Conservation (phyloP, 306 rosid genomes). For the Quercus mongolica region DNA sequence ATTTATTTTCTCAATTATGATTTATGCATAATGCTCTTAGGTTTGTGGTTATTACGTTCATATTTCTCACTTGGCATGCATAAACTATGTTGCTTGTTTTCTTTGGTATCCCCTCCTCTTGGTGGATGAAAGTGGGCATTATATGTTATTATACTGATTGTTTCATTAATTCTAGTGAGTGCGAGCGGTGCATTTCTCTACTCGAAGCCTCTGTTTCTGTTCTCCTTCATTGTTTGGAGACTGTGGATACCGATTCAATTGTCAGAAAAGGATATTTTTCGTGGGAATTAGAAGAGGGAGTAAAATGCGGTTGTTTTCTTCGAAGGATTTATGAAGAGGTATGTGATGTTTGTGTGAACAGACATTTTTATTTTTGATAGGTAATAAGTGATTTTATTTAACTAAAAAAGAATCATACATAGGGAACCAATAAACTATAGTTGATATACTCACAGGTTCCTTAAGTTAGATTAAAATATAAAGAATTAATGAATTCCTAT, state of each 20-base stretch:
- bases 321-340: conserved; percentile 90
- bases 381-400: neutral
- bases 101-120: neutral
- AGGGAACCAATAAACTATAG: too few species aligned
- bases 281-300: conserved; percentile 77
- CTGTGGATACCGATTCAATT: conserved; percentile 35
- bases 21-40: neutral
- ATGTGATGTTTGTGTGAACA: conserved; percentile 18
- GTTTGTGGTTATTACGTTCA: neutral
- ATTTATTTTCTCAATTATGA: neutral
- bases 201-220: conserved; percentile 72
- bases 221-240: conserved; percentile 84
- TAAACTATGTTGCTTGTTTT: neutral
- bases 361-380: conserved; percentile 3
- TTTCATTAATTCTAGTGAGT: conserved; percentile 50
- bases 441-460: too few species aligned
- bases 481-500: too few species aligned
- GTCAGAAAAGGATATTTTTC: conserved; percentile 46
- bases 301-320: conserved; percentile 75
- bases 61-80: neutral
- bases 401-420: too few species aligned
- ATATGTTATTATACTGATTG: conserved; percentile 9
- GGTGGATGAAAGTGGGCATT: neutral
- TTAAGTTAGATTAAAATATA: too few species aligned
- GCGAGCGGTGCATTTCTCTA: conserved; percentile 56